These are phyloP conservation scores for Beta corolliflora DNA, from an alignment of 179 eudicot species.

Conservation along the genomic window DNA sequence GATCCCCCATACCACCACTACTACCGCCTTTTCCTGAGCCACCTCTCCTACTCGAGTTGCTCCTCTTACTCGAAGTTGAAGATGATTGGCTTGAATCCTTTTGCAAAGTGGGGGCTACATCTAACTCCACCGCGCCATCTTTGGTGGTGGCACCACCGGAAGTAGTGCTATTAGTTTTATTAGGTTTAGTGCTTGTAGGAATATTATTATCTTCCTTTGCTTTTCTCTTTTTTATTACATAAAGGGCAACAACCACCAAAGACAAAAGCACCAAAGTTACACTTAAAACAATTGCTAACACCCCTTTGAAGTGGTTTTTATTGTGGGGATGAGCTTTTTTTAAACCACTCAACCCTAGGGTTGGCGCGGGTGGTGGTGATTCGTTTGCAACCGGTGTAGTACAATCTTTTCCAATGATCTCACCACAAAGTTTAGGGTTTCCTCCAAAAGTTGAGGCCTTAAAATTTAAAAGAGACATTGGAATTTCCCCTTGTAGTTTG, in stretches of 20 bases:
- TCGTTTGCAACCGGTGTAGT: not conserved
- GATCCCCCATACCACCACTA: constrained; percentile 35
- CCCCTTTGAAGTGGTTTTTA: not conserved
- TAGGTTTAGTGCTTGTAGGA: not conserved
- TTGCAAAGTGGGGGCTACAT: constrained; percentile 13
- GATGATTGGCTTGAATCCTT: constrained; percentile 24
- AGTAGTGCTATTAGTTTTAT: not conserved
- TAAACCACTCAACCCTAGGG: not conserved
- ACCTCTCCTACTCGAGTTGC: constrained; percentile 29
- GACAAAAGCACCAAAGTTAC: constrained; percentile 24
- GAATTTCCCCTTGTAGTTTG: constrained; percentile 58
- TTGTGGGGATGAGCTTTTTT: not conserved
- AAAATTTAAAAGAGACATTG: constrained; percentile 43
- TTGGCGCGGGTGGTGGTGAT: not conserved
- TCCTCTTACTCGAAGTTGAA: constrained; percentile 21
- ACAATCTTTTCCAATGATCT: constrained; percentile 33
- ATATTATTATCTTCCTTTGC: not conserved
- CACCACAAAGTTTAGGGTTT: constrained; percentile 63
- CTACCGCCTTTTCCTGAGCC: constrained; percentile 25
- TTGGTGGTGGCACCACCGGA: not conserved
- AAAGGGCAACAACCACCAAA: constrained; percentile 5
- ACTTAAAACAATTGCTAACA: constrained; percentile 6
- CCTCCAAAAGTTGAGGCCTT: constrained; percentile 43
- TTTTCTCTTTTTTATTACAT: constrained; percentile 10
- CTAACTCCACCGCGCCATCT: constrained; percentile 26